phyloP scores from a whole-genome alignment of 805 yeast species.

The Candida schatavii region DNA sequence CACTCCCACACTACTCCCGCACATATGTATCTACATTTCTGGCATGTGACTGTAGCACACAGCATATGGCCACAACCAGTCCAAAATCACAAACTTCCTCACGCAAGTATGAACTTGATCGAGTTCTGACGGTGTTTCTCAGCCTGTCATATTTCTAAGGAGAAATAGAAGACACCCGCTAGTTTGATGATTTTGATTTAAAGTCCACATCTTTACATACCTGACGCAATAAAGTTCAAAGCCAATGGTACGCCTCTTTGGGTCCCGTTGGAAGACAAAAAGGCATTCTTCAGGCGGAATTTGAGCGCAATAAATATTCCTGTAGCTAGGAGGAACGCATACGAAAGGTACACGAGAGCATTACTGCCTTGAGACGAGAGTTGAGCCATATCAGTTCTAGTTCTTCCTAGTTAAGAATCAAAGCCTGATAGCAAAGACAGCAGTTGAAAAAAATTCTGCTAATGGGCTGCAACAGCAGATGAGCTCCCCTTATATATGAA shows the following conservation, averaged over 20 bases:
- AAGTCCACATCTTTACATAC: slow-evolving; percentile 43
- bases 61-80: no score
- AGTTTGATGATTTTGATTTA: slow-evolving; percentile 8
- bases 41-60: no score
- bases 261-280: slow-evolving; percentile 76
- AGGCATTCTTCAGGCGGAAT: slow-evolving; percentile 51
- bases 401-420: no score
- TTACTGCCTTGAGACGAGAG: slow-evolving; percentile 40
- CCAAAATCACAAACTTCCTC: slow-evolving; percentile 34
- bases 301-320: slow-evolving; percentile 53
- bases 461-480: no score
- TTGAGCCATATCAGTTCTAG: slow-evolving; percentile 25
- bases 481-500: no score
- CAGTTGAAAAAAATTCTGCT: no score
- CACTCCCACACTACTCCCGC: no score
- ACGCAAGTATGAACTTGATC: slow-evolving; percentile 45
- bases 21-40: no score
- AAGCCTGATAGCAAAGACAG: background rate
- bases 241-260: slow-evolving; percentile 79
- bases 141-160: slow-evolving; percentile 22
- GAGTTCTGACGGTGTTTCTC: slow-evolving; percentile 44
- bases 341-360: slow-evolving; percentile 41
- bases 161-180: slow-evolving; percentile 32
- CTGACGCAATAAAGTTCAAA: slow-evolving; percentile 86
- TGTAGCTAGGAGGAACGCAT: slow-evolving; percentile 37